phyloP scores from a whole-genome alignment of 2,329 filamentous ascomycete genomes.

The Aspergillus niger region DNA sequence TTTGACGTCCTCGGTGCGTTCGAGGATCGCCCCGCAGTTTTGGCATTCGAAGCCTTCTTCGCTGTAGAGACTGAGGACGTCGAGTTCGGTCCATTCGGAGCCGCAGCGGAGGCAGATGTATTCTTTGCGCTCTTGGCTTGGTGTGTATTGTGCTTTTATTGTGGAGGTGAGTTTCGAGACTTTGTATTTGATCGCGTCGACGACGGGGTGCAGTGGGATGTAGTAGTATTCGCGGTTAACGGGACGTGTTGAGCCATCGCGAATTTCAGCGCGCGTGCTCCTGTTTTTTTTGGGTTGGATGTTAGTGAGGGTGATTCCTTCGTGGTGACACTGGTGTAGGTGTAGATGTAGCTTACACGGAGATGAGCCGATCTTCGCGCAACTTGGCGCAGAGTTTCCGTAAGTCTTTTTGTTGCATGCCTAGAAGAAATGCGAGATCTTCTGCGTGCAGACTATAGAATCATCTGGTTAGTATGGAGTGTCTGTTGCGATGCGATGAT shows the following conservation, averaged over 20 bases:
- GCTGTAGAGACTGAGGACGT: conserved; percentile 76
- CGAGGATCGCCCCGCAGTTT: conserved; percentile 62
- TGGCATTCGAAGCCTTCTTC: conserved; percentile 77
- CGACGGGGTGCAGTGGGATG: conserved; percentile 89
- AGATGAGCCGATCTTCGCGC: conserved; percentile 80
- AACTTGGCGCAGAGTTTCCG: conserved; percentile 86
- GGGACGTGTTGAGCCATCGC: conserved; percentile 78
- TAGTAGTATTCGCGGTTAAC: conserved; percentile 93
- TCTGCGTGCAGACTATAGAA: conserved; percentile 71
- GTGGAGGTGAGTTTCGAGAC: conserved; percentile 85
- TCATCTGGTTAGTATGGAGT: not conserved
- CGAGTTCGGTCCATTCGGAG: conserved; percentile 84
- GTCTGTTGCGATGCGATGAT: not conserved
- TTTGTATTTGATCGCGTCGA: conserved; percentile 95
- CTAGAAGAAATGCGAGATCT: conserved; percentile 83
- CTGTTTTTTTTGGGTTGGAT: conserved; percentile 39
- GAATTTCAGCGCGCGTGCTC: conserved; percentile 73
- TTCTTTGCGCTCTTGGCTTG: conserved; percentile 85
- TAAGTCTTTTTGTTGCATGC: conserved; percentile 87
- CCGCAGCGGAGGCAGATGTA: conserved; percentile 81
- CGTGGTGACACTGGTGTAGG: not conserved
- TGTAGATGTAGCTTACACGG: conserved; percentile 60
- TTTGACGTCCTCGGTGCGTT: conserved; percentile 49
- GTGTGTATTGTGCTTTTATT: conserved; percentile 80
- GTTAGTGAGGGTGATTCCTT: not conserved